phyloP scores from a whole-genome alignment of 108 stramenopile species.

The Schizochytrium sp. region DNA sequence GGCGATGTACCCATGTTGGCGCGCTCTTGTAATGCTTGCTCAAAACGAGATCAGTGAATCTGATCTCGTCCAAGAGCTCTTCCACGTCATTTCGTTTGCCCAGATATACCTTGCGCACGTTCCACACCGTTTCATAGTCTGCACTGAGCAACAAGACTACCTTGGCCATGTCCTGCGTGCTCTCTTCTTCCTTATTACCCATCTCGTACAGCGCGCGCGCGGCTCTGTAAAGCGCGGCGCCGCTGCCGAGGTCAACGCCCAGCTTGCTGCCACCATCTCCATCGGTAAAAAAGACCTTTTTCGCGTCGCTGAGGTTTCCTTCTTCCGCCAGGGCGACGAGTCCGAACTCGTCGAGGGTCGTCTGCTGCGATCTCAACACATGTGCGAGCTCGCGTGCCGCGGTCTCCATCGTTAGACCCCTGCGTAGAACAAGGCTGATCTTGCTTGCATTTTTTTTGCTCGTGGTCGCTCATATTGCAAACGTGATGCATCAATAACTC shows the following conservation, averaged over 20 bases:
- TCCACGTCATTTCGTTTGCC: neutral
- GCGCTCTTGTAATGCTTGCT: neutral
- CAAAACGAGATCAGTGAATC: neutral
- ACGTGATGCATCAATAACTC: too few species aligned
- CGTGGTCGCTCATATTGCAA: too few species aligned
- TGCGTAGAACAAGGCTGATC: too few species aligned
- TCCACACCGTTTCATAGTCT: neutral
- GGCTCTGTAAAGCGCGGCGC: neutral
- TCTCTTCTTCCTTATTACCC: neutral
- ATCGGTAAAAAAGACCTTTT: neutral
- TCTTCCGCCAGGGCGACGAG: too few species aligned
- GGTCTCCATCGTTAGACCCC: too few species aligned
- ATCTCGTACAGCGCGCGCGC: neutral
- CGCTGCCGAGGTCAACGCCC: neutral
- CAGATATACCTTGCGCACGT: neutral
- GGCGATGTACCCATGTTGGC: neutral
- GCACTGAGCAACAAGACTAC: neutral
- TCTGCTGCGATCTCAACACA: too few species aligned
- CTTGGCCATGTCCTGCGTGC: neutral
- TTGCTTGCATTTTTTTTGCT: too few species aligned
- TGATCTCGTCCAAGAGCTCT: neutral
- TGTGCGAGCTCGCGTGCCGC: too few species aligned
- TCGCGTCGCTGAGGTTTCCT: too few species aligned
- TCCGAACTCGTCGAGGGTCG: too few species aligned
- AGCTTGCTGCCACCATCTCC: neutral